Evolutionary conservation across 208 protist species (phyloP).

Genomic region (Porcisia deanei): DNA sequence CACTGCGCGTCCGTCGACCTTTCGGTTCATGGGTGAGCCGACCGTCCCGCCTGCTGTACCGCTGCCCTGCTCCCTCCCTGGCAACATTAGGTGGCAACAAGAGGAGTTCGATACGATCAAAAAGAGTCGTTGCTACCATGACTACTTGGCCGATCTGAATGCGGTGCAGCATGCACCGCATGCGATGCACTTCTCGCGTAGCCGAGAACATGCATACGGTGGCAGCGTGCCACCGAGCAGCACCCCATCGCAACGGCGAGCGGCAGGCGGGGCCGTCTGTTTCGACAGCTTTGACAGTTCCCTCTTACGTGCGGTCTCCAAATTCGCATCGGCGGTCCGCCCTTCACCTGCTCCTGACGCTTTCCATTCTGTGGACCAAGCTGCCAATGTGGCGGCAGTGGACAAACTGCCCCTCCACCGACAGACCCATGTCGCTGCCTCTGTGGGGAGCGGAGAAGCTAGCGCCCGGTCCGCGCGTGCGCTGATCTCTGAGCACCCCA

Average conservation of each 20-base stretch:
- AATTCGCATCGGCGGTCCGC: not conserved
- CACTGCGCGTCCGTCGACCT: slow-evolving; percentile 38
- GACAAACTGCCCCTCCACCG: not conserved
- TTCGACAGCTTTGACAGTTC: not conserved
- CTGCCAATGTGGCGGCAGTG: not conserved
- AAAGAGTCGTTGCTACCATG: slow-evolving; percentile 25
- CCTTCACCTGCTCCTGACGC: not conserved
- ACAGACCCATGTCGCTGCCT: not conserved
- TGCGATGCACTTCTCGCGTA: not conserved
- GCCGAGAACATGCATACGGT: not conserved
- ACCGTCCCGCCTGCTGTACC: slow-evolving; percentile 17
- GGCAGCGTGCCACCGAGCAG: not conserved
- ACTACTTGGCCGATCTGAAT: slow-evolving; percentile 39
- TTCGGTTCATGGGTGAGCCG: slow-evolving; percentile 55
- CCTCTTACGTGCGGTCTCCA: not conserved
- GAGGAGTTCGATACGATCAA: not conserved
- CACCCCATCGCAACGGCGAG: not conserved
- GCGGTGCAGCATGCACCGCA: slow-evolving; percentile 14
- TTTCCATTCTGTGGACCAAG: not conserved
- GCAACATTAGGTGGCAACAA: slow-evolving; percentile 26
- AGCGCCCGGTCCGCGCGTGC: not conserved
- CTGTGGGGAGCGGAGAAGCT: not conserved
- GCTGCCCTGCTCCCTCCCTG: slow-evolving; percentile 16
- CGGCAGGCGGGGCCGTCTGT: not conserved
- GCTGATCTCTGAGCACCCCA: not conserved